phyloP scores from a whole-genome alignment of 2,329 filamentous ascomycete genomes.

The Bipolaris bicolor region DNA sequence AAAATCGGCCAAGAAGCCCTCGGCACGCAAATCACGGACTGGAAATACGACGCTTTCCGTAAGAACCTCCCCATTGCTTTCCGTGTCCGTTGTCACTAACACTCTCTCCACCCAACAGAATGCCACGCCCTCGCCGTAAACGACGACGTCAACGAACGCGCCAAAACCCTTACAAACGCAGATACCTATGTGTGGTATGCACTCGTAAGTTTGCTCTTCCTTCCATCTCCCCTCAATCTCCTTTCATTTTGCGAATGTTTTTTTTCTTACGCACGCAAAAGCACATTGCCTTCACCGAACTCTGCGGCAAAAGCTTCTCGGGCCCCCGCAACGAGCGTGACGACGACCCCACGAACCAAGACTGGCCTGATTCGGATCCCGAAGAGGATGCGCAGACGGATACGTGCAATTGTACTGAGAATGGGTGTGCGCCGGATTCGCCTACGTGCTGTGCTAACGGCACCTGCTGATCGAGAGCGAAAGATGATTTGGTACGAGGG shows the following conservation, averaged over 20 bases:
- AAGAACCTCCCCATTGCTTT: not conserved
- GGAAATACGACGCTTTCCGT: constrained; percentile 6
- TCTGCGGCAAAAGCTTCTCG: not conserved
- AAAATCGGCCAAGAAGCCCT: constrained; percentile 3
- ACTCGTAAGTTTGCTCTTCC: not conserved
- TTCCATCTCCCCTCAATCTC: not conserved
- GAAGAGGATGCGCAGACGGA: constrained; percentile 4
- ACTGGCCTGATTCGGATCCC: constrained; percentile 6
- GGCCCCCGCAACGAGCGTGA: constrained; percentile 6
- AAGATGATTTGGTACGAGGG: too few relatives aligned
- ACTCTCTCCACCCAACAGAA: not conserved
- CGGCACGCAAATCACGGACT: not conserved
- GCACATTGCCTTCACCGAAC: constrained; percentile 10
- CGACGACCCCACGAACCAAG: not conserved
- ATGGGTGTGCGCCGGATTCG: constrained; percentile 5
- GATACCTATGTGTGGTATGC: constrained; percentile 12
- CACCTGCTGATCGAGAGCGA: too few relatives aligned
- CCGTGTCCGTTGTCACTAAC: not conserved
- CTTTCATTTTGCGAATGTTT: not conserved
- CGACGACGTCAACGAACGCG: not conserved
- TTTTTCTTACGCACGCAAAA: not conserved
- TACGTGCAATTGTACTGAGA: constrained; percentile 5
- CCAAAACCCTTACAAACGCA: constrained; percentile 3
- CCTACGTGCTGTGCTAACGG: not conserved
- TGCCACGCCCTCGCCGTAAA: constrained; percentile 4